Evolutionary conservation across 2,329 filamentous ascomycete species (phyloP).

Genomic region (Fusarium agapanthi): DNA sequence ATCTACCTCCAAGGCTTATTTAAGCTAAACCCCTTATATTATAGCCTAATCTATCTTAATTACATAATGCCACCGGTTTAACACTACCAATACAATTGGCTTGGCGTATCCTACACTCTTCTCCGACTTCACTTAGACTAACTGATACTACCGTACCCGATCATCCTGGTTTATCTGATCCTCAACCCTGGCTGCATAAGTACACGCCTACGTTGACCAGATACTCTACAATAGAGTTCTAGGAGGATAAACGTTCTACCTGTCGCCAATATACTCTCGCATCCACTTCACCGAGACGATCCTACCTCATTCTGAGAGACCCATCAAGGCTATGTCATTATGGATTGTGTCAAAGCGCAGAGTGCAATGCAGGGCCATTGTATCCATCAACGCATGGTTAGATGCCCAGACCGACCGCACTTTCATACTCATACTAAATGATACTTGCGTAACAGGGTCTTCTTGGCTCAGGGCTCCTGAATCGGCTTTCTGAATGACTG

Average conservation of each 20-base stretch:
- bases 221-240: neutral
- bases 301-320: neutral
- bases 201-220: neutral
- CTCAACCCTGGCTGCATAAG: neutral
- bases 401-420: neutral
- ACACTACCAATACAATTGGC: neutral
- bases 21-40: too few species aligned
- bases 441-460: neutral
- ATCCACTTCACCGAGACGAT: neutral
- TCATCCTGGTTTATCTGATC: neutral
- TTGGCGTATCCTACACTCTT: neutral
- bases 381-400: neutral
- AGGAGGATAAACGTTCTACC: slow-evolving; percentile 10
- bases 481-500: slow-evolving; percentile 6
- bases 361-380: neutral
- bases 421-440: neutral
- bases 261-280: neutral
- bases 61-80: too few species aligned
- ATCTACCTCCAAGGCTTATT: too few species aligned
- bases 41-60: too few species aligned
- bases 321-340: neutral
- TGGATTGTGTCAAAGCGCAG: neutral
- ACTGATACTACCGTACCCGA: neutral
- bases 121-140: neutral
- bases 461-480: slow-evolving; percentile 16